Base-by-base conservation (phyloP, 495 filamentous ascomycete species). In the Aspergillus avenaceus region DNA sequence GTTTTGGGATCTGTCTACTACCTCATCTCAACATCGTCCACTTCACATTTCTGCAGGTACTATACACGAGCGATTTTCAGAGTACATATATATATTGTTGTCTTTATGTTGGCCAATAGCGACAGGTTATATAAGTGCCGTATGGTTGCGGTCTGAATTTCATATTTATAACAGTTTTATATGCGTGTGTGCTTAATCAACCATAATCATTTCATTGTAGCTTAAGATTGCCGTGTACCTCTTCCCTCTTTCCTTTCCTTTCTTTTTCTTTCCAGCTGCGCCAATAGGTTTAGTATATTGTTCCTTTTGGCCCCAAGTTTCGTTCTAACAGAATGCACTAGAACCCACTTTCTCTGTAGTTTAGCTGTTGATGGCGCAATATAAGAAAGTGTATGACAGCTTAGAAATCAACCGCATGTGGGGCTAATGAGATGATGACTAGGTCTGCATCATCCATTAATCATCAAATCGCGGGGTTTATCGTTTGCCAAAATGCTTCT, bases 381-480 rank as follows among this genome's bases (percentile, higher is more conserved):
- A 34, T 3, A 14, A 34, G 18, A 2, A 14, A 12, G 18, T n/a
- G 8, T n/a, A 16, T 34, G 31, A 23, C 23, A 50, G 53, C 53
- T 55, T 55, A 55, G 47, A 50, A 55, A 55, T 55, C 53, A 55
- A 1, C 16, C n/a, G 14, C 14, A 7, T 36, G 49, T 32, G 53
- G 47, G 47, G 42, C 44, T 9, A 14, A n/a, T 6, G 23, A 1
- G 31, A 8, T 13, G 12, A 26, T 23, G 3, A 21, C 25, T 7
- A 4, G 29, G 48, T 48, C n/a, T 37, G 29, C 53, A 55, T 55
- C 47, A 50, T 50, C 14, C 4, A 19, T 43, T 34, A 50, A 32
- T 50, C 24, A 50, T 50, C 36, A 24, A 32, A 9, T 13, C 22
- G 42, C 29, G 32, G 31, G 45, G 29, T 47, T 24, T 2, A 16